phyloP scores from a whole-genome alignment of 2,329 filamentous ascomycete genomes.

The Venturia nashicola region DNA sequence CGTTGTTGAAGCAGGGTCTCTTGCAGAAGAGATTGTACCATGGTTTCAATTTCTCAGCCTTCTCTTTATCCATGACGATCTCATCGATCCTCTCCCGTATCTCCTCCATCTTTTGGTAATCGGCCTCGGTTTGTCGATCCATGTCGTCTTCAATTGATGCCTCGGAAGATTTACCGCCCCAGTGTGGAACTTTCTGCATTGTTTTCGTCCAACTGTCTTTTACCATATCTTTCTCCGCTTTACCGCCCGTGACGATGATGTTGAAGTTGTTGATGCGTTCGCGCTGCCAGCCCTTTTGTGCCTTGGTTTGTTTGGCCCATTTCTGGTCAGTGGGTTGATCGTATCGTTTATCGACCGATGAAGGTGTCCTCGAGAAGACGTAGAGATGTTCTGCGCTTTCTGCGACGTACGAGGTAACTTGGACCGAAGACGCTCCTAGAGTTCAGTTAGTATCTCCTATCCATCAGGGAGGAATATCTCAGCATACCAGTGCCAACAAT shows the following conservation, averaged over 20 bases:
- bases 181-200: slow-evolving; percentile 19
- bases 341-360: slow-evolving; percentile 20
- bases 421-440: slow-evolving; percentile 24
- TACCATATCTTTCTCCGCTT: slow-evolving; percentile 29
- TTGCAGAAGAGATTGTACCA: slow-evolving; percentile 46
- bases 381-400: slow-evolving; percentile 21
- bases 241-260: slow-evolving; percentile 22
- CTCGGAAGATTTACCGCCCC: slow-evolving; percentile 16
- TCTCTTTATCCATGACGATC: slow-evolving; percentile 39
- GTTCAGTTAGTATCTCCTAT: background rate
- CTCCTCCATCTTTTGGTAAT: slow-evolving; percentile 20
- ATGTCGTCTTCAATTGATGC: slow-evolving; percentile 16
- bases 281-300: slow-evolving; percentile 35
- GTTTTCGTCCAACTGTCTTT: slow-evolving; percentile 35
- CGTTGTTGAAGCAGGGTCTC: slow-evolving; percentile 46
- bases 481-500: slow-evolving; percentile 26
- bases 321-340: slow-evolving; percentile 15
- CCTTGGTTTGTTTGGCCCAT: slow-evolving; percentile 8
- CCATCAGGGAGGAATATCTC: background rate
- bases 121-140: slow-evolving; percentile 25
- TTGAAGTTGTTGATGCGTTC: slow-evolving; percentile 35
- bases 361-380: slow-evolving; percentile 30
- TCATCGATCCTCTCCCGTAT: slow-evolving; percentile 32
- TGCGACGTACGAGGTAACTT: slow-evolving; percentile 26
- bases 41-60: slow-evolving; percentile 41